A percentile compares a stretch with the other conserved stretches of the same genome.
These are phyloP conservation scores for Davidsoniella neocaledoniae DNA, from an alignment of 2,329 filamentous ascomycete species.

Conservation along the genomic window DNA sequence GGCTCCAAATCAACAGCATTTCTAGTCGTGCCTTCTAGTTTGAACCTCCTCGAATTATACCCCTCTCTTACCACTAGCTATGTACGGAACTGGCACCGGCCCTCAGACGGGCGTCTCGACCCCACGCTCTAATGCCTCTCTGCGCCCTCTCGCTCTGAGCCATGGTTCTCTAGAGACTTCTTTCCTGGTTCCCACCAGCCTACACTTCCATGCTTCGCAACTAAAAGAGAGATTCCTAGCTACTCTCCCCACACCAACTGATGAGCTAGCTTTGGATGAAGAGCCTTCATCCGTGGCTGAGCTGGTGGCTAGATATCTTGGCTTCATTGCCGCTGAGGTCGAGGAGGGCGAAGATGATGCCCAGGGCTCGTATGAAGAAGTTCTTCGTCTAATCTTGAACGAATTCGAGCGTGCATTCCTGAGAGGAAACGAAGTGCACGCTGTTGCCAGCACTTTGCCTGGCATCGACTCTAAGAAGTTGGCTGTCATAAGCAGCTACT, in stretches of 20 bases:
- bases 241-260: conserved; percentile 76
- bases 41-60: conserved; percentile 6
- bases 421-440: conserved; percentile 90
- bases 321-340: conserved; percentile 74
- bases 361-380: conserved; percentile 78
- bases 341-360: conserved; percentile 83
- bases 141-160: conserved; percentile 75
- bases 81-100: conserved; percentile 74
- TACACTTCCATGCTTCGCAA: conserved; percentile 92
- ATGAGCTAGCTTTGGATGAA: conserved; percentile 94
- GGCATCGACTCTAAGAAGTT: conserved; percentile 91
- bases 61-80: conserved; percentile 28
- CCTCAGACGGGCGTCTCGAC: conserved; percentile 94
- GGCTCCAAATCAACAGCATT: not conserved
- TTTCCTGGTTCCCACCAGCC: conserved; percentile 83
- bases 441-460: conserved; percentile 66
- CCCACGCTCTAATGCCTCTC: conserved; percentile 79
- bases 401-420: conserved; percentile 95
- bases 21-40: not conserved
- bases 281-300: conserved; percentile 94
- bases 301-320: conserved; percentile 84
- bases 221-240: conserved; percentile 80
- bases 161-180: conserved; percentile 95
- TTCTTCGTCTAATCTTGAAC: conserved; percentile 79
- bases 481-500: conserved; percentile 79